Conservation (phyloP, 2,329 filamentous ascomycete species). For the Metarhizium brunneum region DNA sequence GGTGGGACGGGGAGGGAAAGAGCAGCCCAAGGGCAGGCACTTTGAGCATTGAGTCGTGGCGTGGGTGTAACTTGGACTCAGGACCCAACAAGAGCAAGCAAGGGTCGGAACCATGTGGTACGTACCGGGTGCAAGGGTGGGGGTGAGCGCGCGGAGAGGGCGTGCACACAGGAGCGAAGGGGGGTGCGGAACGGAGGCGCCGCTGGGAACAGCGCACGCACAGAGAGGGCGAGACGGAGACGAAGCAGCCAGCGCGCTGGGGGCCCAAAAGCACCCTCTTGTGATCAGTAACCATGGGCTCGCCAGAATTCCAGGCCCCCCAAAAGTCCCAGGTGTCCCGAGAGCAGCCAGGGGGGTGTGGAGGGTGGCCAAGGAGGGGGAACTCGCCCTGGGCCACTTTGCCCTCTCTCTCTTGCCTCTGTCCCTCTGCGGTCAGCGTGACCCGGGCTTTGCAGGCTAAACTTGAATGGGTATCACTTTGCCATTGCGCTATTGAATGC, state of each 20-base stretch:
- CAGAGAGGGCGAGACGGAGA: neutral
- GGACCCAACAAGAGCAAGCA: constrained; percentile 4
- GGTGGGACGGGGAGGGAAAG: constrained; percentile 8
- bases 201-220: neutral
- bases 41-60: constrained; percentile 3
- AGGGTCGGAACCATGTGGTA: constrained; percentile 7
- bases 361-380: neutral
- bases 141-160: neutral
- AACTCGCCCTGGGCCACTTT: neutral
- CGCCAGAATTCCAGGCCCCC: neutral
- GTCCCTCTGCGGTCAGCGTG: neutral
- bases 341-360: neutral
- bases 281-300: constrained; percentile 3
- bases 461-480: neutral
- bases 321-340: neutral
- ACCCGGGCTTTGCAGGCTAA: neutral
- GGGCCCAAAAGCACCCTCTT: constrained; percentile 3
- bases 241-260: constrained; percentile 1
- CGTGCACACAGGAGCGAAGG: neutral
- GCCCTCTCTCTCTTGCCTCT: neutral
- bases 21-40: constrained; percentile 6
- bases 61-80: neutral
- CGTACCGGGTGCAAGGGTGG: constrained; percentile 1
- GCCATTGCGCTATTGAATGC: neutral
- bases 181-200: neutral